Conservation (phyloP, 2,329 filamentous ascomycete species). For the Curvularia verruculosa region DNA sequence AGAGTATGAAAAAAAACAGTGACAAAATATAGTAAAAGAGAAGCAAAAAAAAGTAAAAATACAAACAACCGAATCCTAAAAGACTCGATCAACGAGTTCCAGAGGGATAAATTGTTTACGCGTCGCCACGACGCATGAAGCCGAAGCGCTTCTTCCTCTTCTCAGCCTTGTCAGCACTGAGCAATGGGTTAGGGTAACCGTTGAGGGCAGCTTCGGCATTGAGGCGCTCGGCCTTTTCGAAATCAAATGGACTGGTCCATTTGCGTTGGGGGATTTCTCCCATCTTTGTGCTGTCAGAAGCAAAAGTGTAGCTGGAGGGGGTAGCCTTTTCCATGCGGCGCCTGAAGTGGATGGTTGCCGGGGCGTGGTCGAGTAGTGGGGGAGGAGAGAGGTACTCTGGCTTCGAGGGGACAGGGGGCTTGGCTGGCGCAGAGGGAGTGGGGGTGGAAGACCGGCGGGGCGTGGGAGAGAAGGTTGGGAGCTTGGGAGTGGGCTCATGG, state of each 20-base stretch:
- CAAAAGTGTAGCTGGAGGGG: slow-evolving; percentile 52
- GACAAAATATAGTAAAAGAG: background rate
- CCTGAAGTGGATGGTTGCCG: slow-evolving; percentile 17
- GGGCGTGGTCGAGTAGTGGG: slow-evolving; percentile 10
- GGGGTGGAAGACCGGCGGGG: slow-evolving; percentile 14
- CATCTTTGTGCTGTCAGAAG: slow-evolving; percentile 55
- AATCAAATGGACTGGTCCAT: slow-evolving; percentile 53
- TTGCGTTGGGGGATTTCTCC: slow-evolving; percentile 56
- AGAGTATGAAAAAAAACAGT: background rate
- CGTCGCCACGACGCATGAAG: slow-evolving; percentile 16
- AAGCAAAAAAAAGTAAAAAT: slow-evolving; percentile 6
- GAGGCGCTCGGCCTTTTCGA: slow-evolving; percentile 49
- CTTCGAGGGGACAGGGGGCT: slow-evolving; percentile 10
- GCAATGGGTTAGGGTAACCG: slow-evolving; percentile 15
- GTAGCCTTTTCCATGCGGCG: slow-evolving; percentile 46
- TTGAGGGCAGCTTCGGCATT: slow-evolving; percentile 48
- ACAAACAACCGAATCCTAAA: slow-evolving; percentile 3
- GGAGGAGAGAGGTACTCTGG: slow-evolving; percentile 15
- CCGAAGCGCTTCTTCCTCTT: slow-evolving; percentile 17
- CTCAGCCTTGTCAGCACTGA: slow-evolving; percentile 9
- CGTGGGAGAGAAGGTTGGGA: slow-evolving; percentile 22
- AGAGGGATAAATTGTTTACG: background rate
- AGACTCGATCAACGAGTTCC: background rate
- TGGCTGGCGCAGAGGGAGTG: slow-evolving; percentile 12
- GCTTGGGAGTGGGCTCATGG: slow-evolving; percentile 23